Evolutionary conservation across 2,329 filamentous ascomycete genomes (phyloP).

Genomic region (Ceratocystis smalleyi): DNA sequence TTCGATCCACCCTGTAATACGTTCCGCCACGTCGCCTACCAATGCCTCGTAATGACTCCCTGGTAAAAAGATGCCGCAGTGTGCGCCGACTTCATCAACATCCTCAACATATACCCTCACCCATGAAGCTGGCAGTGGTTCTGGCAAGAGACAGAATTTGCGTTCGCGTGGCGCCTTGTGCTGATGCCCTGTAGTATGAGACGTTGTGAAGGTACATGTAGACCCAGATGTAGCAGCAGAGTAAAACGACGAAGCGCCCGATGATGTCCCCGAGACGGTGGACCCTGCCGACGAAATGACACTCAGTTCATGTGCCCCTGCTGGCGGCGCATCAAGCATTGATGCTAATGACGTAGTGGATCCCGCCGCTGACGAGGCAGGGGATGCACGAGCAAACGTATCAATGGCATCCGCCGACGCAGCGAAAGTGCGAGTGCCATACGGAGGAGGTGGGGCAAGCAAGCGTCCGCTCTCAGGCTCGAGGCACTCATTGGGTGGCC

Average conservation of each 20-base stretch:
- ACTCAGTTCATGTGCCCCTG: background rate
- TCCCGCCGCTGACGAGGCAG: background rate
- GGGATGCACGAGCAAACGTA: background rate
- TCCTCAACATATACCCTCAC: slow-evolving; percentile 64
- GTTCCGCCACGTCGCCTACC: slow-evolving; percentile 57
- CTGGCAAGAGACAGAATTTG: slow-evolving; percentile 66
- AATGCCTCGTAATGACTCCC: slow-evolving; percentile 58
- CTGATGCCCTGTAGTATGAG: slow-evolving; percentile 3
- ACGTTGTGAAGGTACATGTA: slow-evolving; percentile 12
- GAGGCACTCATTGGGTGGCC: background rate
- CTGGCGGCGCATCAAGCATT: background rate
- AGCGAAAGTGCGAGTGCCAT: background rate
- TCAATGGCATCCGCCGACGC: background rate
- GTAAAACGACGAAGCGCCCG: background rate
- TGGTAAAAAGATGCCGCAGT: slow-evolving; percentile 65
- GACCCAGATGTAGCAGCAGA: background rate
- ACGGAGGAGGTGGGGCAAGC: background rate
- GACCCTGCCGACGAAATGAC: background rate
- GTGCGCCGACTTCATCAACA: slow-evolving; percentile 72
- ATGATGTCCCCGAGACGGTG: background rate
- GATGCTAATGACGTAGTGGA: background rate
- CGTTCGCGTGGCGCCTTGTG: slow-evolving; percentile 37
- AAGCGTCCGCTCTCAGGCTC: background rate
- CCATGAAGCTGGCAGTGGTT: slow-evolving; percentile 47
- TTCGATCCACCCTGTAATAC: slow-evolving; percentile 54